Evolutionary conservation across 768 basidiomycete species (phyloP), one percentile per base, ranked within the genome.

Genomic region (Harrya chromipes): DNA sequence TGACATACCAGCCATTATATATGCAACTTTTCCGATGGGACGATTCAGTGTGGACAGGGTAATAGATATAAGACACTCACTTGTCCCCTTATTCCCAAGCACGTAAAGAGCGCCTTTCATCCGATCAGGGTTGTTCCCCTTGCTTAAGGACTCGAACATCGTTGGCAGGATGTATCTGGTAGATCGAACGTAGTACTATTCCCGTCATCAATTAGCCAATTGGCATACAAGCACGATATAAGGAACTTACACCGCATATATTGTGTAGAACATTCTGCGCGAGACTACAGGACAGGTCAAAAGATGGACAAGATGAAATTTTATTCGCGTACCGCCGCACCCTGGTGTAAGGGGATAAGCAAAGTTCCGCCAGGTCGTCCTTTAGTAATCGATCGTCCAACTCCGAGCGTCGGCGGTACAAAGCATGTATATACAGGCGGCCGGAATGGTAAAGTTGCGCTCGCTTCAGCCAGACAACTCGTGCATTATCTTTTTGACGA

Each of bases 21-120:
- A 87, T 12, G 81, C 75, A 55, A 83, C 86, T 84, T 50, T 49
- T 40, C 27, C 40, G 23, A 41, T 20, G 42, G 9, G 55, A 54
- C 17, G 17, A 59, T 42, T 62, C 13, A 49, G 53, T 26, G 20
- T 27, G 11, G 26, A 31, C 20, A 47, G 29, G 46, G 7, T 40
- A 40, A 16, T 17, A 40, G 17, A 51, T 4, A 47, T 31, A 42
- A 21, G 4, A 44, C 12, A 57, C 79, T 38, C 53, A 86, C 86
- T 77, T 46, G 76, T 83, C 26, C 80, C 83, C 66, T 86, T 87
- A 58, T 85, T 83, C 71, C 82, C 82, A 10, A 90, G 68, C 17
- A 89, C 75, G 63, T 93, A 94, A 35, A 95, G 72, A 16, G 91
- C 92, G 8, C 95, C 95, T 71, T 98, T 98, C 84, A 97, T 94